Conservation (phyloP, 31 red algal genomes). For the Pterothamnion heteromorphum region DNA sequence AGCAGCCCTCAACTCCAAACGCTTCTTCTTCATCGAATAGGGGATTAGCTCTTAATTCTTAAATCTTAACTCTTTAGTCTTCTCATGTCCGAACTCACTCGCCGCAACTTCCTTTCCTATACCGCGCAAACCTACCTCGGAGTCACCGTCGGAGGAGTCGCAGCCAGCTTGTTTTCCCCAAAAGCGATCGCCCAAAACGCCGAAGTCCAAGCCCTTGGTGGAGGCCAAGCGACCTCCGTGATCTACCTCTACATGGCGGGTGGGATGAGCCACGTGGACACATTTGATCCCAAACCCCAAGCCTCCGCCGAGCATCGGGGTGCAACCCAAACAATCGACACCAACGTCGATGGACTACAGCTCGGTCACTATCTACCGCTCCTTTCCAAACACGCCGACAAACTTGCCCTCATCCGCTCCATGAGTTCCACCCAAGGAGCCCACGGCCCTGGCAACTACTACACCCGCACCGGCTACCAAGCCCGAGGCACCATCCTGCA, state of each 20-base stretch:
- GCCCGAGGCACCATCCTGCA: not conserved
- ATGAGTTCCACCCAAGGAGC: not conserved
- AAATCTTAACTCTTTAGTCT: not conserved
- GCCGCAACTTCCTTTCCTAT: not conserved
- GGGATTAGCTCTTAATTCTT: not conserved
- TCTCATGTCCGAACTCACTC: not conserved
- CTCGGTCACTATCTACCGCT: not conserved
- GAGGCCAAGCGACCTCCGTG: not conserved
- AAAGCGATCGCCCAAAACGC: not conserved
- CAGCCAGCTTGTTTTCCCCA: not conserved
- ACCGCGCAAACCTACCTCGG: not conserved
- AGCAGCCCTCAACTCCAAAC: not conserved
- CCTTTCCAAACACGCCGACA: not conserved
- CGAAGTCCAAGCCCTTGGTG: not conserved
- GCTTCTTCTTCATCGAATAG: not conserved
- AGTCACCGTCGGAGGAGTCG: not conserved
- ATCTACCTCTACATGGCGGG: not conserved
- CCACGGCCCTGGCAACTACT: not conserved
- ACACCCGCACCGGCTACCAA: not conserved
- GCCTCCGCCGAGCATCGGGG: not conserved
- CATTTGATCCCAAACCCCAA: not conserved
- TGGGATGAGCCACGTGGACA: not conserved
- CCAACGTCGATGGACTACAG: not conserved
- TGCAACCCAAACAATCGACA: not conserved
- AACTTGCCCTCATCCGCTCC: not conserved